Evolutionary conservation across 106 monocot species (phyloP).

Genomic region (Apostasia ramifera): DNA sequence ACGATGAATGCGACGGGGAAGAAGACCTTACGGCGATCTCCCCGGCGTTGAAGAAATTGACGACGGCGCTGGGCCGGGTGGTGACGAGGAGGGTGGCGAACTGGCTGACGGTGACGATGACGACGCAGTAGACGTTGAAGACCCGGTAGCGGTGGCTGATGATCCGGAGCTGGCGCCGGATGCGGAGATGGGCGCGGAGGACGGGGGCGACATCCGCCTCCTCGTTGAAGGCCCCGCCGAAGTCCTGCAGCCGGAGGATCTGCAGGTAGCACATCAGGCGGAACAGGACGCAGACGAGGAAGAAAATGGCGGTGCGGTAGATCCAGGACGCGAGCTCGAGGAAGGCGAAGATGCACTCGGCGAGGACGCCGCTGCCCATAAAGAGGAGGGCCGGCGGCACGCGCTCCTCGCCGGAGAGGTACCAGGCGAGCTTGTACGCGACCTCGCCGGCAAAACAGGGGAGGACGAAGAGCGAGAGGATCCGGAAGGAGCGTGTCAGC

Average conservation of each 20-base stretch:
- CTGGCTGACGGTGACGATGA: slow-evolving; percentile 69
- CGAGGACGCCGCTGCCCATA: slow-evolving; percentile 16
- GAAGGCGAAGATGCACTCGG: slow-evolving; percentile 25
- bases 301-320: slow-evolving; percentile 66
- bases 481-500: slow-evolving; percentile 50
- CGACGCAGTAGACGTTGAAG: slow-evolving; percentile 51
- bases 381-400: slow-evolving; percentile 22
- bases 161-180: slow-evolving; percentile 46
- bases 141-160: slow-evolving; percentile 77
- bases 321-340: slow-evolving; percentile 71
- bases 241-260: slow-evolving; percentile 74
- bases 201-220: slow-evolving; percentile 41
- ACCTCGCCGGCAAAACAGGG: slow-evolving; percentile 54
- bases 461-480: slow-evolving; percentile 57
- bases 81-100: slow-evolving; percentile 57
- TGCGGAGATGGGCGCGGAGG: slow-evolving; percentile 52
- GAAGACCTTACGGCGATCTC: slow-evolving; percentile 61
- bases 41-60: slow-evolving; percentile 58
- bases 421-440: slow-evolving; percentile 74
- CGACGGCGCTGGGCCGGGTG: slow-evolving; percentile 45
- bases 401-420: slow-evolving; percentile 19
- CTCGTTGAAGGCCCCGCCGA: slow-evolving; percentile 38
- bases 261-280: slow-evolving; percentile 69
- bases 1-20: background rate
- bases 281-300: slow-evolving; percentile 83